Percentiles rank a stretch among this genome's conserved stretches.
These are phyloP conservation scores for Myxozyma vanderwaltii DNA, from an alignment of 805 yeast genomes.

Conservation along the genomic window DNA sequence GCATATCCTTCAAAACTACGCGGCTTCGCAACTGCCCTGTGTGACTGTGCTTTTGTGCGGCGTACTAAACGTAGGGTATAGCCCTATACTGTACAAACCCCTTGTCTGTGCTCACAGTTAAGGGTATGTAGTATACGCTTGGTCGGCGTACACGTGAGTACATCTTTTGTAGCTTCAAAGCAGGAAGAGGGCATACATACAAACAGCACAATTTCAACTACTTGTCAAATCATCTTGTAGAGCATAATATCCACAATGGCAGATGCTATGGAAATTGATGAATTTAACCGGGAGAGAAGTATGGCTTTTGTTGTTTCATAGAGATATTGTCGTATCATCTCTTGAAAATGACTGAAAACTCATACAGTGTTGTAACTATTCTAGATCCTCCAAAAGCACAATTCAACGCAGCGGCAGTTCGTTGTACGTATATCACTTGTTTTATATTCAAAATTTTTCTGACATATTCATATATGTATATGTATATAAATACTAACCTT, in stretches of 20 bases:
- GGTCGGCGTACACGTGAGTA: neutral
- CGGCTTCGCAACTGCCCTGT: neutral
- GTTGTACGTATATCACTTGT: slow-evolving; percentile 20
- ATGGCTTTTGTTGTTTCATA: neutral
- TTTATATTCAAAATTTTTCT: too few relatives aligned
- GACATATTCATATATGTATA: too few relatives aligned
- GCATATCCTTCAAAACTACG: slow-evolving; percentile 4
- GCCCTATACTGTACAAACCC: slow-evolving; percentile 17
- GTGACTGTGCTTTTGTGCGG: slow-evolving; percentile 18
- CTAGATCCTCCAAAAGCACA: slow-evolving; percentile 24
- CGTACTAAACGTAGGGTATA: slow-evolving; percentile 4
- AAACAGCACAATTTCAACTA: neutral
- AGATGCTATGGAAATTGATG: slow-evolving; percentile 33
- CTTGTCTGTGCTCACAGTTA: neutral
- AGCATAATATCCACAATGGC: slow-evolving; percentile 14
- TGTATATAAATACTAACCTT: neutral
- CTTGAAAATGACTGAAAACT: too few relatives aligned
- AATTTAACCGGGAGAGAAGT: neutral
- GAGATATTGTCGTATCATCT: too few relatives aligned
- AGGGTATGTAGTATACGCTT: neutral
- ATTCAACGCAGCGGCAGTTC: slow-evolving; percentile 24
- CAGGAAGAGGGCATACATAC: too few relatives aligned
- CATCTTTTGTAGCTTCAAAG: too few relatives aligned
- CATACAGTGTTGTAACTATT: too few relatives aligned
- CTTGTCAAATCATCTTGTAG: neutral